Conservation (phyloP, 129 eudicot genomes). For the Oenanthe sinensis region DNA sequence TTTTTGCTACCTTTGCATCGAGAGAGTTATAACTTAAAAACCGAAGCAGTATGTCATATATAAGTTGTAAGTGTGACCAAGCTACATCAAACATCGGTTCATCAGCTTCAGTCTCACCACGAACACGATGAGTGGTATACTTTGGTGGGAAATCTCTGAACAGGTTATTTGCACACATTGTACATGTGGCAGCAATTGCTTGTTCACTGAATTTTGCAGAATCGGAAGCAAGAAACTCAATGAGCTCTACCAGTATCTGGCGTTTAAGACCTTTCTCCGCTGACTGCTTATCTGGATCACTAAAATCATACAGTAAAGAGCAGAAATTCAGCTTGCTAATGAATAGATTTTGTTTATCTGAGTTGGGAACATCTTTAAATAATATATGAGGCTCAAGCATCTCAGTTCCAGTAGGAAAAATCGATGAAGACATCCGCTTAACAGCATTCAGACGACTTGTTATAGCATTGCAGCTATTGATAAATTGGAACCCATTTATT, state of each 20-base stretch:
- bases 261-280: conserved; percentile 56
- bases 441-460: conserved; percentile 51
- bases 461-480: conserved; percentile 51
- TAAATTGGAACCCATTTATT: conserved; percentile 35
- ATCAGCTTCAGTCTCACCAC: conserved; percentile 57
- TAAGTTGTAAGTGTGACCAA: conserved; percentile 69
- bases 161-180: conserved; percentile 52
- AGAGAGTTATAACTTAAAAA: conserved; percentile 40
- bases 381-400: conserved; percentile 53
- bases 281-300: conserved; percentile 41
- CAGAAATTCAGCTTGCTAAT: conserved; percentile 63
- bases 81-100: conserved; percentile 67
- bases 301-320: conserved; percentile 44
- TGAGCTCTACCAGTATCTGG: conserved; percentile 45
- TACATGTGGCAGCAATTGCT: conserved; percentile 48
- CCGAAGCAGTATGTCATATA: conserved; percentile 56
- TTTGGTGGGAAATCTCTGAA: conserved; percentile 69
- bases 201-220: conserved; percentile 49
- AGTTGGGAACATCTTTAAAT: conserved; percentile 53
- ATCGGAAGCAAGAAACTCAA: conserved; percentile 45
- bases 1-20: conserved; percentile 58
- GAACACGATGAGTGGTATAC: conserved; percentile 21
- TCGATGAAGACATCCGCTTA: conserved; percentile 63
- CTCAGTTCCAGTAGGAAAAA: conserved; percentile 57
- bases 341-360: conserved; percentile 45